Evolutionary conservation across 2,329 filamentous ascomycete species (phyloP), one percentile per base, ranked within the genome.

Genomic region (Fusarium citri): DNA sequence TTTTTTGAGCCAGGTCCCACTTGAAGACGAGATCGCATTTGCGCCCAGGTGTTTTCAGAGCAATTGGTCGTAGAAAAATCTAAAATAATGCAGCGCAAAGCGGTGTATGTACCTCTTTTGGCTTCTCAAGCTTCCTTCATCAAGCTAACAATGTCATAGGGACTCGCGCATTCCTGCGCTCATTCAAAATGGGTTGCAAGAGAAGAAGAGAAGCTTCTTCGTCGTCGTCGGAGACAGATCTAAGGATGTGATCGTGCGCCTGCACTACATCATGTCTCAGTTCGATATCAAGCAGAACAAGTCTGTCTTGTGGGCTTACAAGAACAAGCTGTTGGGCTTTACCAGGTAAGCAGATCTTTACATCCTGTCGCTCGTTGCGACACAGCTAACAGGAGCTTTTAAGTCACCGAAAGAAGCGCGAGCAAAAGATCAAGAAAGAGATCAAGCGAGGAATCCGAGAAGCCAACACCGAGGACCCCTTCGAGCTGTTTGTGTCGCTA

Each of bases 131-230:
- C 6, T 1, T 8, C 8, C 5, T 8, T 42, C 15, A 42, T 15
- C 8, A 15, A 41, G 37, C 72, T 74, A 37, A 74, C 48, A 7
- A 18, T 4, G 45, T 34, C 23, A 59, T 69, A 94, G 93, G 78
- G 94, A 97, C 82, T 92, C 92, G 83, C 92, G 94, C 81, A 97
- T 98, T 76, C 92, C 92, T 65, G 91, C 94, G 80, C 89, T 98
- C 75, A 95, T 98, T 77, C 89, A 91, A 79, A 98, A 97, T 92
- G 92, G 92, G 72, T 86, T 94, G 67, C 93, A 93, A 81, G 94
- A 98, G 81, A 98, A 97, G 88, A 98, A 98, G 85, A 89, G 96
- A 80, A 97, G 93, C 83, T 98, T 99, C 85, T 97, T 99, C 81
- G 93, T 99, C 61, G 91, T 99, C 25, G 95, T 99, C 47, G 96